Base-by-base conservation (phyloP, 345 rosid species). In the Gossypium herbaceum region DNA sequence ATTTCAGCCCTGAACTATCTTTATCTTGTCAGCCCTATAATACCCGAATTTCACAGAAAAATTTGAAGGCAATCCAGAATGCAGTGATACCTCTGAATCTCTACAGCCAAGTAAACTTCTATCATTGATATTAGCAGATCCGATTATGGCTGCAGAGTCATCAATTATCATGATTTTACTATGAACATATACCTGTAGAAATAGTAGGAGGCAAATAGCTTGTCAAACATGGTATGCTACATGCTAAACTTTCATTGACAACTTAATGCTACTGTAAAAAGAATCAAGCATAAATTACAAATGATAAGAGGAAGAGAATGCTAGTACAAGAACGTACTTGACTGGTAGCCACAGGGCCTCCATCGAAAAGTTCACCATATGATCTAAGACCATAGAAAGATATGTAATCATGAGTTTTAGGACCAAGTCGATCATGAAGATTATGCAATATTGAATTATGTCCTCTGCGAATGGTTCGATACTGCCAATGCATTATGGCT, bases 401-500 rank as follows among this genome's bases (percentile, higher is more conserved):
- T 67, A 96, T 92, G 84, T 89, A 93, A 70, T 92, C 97, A 59
- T 86, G 85, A 60, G 88, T 82, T 83, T 82, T 90, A 29, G 91
- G 77, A 79, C 99, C 99, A 72, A 96, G 84, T 73, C 85, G 81
- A 56, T 88, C 84, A 79, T 76, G 78, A 75, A 96, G 95, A 76
- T 90, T 89, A 77, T 92, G 89, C 82, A 96, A 84, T 83, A 96
- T 91, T 24, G 99, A 96, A 83, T 85, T 84, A n/a, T 83, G 97
- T 82, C 98, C 98, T 83, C 97, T 85, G 87, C 88, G 86, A 73
- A 96, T 92, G 79, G 99, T 96, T 82, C 98, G 88, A 83, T 93
- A 87, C 85, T 96, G 99, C 98, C 98, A 96, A 79, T 93, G 97
- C 97, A 96, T 90, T 81, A 93, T 93, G 77, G 99, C 98, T 92